These are phyloP conservation scores for Mimosa bimucronata DNA, from an alignment of 306 rosid species.

Conservation along the genomic window DNA sequence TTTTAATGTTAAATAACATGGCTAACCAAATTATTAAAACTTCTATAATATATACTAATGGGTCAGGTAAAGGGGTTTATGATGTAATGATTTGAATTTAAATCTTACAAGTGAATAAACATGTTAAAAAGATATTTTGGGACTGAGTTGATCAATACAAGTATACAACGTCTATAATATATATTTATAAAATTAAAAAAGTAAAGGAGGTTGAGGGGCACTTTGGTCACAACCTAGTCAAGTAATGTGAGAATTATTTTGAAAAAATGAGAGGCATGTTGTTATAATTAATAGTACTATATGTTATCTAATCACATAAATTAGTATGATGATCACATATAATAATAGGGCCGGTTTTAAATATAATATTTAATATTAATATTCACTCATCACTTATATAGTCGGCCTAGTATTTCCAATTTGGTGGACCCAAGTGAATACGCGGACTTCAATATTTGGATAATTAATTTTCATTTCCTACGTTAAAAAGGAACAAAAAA, in stretches of 20 bases:
- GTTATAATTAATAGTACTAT: not conserved
- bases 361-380: not conserved
- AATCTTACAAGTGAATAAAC: no score
- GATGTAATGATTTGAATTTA: no score
- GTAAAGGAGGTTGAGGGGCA: conserved; percentile 24
- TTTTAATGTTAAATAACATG: not conserved
- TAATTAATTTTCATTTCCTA: not conserved
- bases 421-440: not conserved
- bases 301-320: conserved; percentile 6
- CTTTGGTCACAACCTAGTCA: conserved; percentile 30
- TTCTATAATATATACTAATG: no score
- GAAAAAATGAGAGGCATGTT: conserved; percentile 25
- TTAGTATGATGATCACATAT: not conserved
- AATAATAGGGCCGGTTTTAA: not conserved
- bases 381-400: not conserved
- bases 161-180: no score
- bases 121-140: no score
- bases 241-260: not conserved
- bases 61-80: no score
- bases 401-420: conserved; percentile 30
- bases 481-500: no score
- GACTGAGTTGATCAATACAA: not conserved
- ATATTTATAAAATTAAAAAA: not conserved
- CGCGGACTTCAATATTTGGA: conserved; percentile 37
- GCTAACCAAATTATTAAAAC: not conserved